Evolutionary conservation across 768 basidiomycete species (phyloP).

Genomic region (Macrolepiota fuliginosa): DNA sequence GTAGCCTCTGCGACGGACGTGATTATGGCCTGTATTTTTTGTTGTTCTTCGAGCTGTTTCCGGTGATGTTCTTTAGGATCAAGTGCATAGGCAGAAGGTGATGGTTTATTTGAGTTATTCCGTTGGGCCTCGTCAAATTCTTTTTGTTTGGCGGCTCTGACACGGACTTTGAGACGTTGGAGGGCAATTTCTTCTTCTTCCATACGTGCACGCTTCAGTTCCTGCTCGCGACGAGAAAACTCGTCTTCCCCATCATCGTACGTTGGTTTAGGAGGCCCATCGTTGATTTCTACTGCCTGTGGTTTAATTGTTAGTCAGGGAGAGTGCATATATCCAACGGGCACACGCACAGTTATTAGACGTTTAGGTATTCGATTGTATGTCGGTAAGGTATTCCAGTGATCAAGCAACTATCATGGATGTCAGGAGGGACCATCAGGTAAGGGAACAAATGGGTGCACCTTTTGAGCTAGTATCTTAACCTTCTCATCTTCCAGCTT

Average conservation of each 20-base stretch:
- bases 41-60: slow-evolving; percentile 12
- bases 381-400: slow-evolving; percentile 77
- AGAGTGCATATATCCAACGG: not conserved
- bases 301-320: not conserved
- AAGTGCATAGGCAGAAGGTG: not conserved
- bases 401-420: slow-evolving; percentile 58
- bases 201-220: slow-evolving; percentile 6
- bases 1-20: slow-evolving; percentile 32
- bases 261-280: not conserved
- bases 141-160: slow-evolving; percentile 11
- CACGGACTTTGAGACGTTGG: slow-evolving; percentile 8
- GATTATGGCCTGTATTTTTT: slow-evolving; percentile 31
- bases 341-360: slow-evolving; percentile 21
- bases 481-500: slow-evolving; percentile 56
- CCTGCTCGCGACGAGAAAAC: slow-evolving; percentile 4
- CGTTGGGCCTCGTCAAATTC: not conserved
- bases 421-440: not conserved
- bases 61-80: not conserved
- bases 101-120: not conserved
- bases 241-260: slow-evolving; percentile 10
- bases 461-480: slow-evolving; percentile 60
- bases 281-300: not conserved
- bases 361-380: slow-evolving; percentile 88
- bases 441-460: slow-evolving; percentile 26
- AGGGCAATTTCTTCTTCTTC: slow-evolving; percentile 7